A percentile compares a stretch with the other conserved stretches of the same genome.
Conservation (phyloP, 78 protist species). For the Salpingoeca rosetta region DNA sequence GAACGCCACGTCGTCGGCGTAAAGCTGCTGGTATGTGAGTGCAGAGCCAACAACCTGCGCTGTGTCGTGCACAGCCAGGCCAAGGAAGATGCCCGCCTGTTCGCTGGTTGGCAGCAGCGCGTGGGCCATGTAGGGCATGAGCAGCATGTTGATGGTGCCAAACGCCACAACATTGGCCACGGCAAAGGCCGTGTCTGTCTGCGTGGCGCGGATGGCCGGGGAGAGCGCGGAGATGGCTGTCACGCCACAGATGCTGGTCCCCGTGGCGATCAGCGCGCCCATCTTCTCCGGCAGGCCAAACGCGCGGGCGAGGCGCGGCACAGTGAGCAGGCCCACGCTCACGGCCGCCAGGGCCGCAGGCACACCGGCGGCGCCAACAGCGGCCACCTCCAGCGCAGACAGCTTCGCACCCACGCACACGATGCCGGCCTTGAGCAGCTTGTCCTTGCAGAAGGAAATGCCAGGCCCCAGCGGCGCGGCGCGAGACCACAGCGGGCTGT, state of each 20-base stretch:
- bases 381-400: neutral
- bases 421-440: conserved; percentile 20
- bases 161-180: conserved; percentile 51
- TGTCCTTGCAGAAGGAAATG: neutral
- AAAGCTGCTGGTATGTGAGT: conserved; percentile 7
- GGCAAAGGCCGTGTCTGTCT: conserved; percentile 26
- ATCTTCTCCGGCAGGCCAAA: conserved; percentile 3
- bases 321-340: neutral
- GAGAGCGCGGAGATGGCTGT: conserved; percentile 35
- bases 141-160: conserved; percentile 44
- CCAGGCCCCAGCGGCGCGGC: neutral
- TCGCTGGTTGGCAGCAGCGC: neutral
- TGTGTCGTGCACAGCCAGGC: conserved; percentile 34
- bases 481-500: neutral
- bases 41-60: conserved; percentile 17
- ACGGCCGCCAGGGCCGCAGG: conserved; percentile 16
- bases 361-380: neutral
- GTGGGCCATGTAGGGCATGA: conserved; percentile 28
- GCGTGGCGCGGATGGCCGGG: conserved; percentile 24
- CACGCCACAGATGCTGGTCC: conserved; percentile 31
- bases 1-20: neutral
- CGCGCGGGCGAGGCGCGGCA: conserved; percentile 6
- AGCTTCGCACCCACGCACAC: conserved; percentile 32
- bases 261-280: conserved; percentile 28
- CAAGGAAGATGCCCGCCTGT: conserved; percentile 18